Base-by-base conservation (phyloP, 805 yeast species). In the Metschnikowia proteae region DNA sequence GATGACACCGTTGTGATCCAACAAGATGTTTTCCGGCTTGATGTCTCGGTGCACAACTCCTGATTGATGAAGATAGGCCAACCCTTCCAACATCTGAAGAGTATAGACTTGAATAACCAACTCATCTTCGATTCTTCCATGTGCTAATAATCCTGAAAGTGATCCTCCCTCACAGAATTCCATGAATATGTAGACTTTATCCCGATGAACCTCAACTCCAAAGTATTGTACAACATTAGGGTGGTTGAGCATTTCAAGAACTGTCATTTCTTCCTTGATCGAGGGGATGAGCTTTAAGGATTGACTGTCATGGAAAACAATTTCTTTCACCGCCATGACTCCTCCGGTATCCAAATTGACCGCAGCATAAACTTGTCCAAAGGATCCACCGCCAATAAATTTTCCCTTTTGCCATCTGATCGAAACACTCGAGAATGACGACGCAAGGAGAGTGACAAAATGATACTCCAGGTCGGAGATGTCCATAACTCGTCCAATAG, bases 91-190 rank as follows among this genome's bases (percentile, higher is more conserved):
- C 86, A 94, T 81, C 64, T 94, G 97, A 49, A 92, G 68, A 0
- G 97, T 82, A 63, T 91, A 92, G 28, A 91, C 85, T 64, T 90
- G 96, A 29, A 89, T 83, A 6, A 94, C 94, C 66, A 87, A 78
- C 63, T 94, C 99, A 66, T 94, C 98, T 63, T 90, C 97, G 58
- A 94, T 90, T 51, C 97, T 74, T 7, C 99, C 98, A 63, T 90
- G 94, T 49, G 88, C 90, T 52, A 94, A 74, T 40, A 91, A 70
- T 5, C 87, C 81, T 0, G 96, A 89, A 49, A 94, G 73, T 0
- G 98, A 91, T 1, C 98, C 98, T 35, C 97, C 91, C 58, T 91
- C 95, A 72, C 99, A 94, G 68, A 80, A 91, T 67, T 94, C 99
- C 99, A 94, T 94, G 65, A 94, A 94, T 30, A 94, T 84, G 64